phyloP scores from a whole-genome alignment of 306 rosid genomes.

The Clitoria ternatea region DNA sequence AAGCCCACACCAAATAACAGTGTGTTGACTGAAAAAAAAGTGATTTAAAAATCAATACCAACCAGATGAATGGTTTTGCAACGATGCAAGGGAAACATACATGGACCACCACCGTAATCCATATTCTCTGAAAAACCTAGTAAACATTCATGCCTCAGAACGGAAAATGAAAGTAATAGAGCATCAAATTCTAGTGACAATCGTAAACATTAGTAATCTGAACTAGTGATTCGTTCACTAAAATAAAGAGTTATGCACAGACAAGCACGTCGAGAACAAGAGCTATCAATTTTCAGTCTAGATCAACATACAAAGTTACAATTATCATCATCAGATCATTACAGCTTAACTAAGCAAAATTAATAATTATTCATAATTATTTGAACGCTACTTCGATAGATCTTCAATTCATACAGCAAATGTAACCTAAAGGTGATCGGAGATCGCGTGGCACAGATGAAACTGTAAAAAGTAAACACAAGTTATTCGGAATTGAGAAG shows the following conservation, averaged over 20 bases:
- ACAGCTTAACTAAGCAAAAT: neutral
- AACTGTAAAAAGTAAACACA: too few relatives aligned
- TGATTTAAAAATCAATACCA: conserved; percentile 23
- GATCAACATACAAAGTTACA: neutral
- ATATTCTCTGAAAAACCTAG: conserved; percentile 36
- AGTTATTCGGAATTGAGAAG: too few relatives aligned
- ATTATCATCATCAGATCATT: neutral
- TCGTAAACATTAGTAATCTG: neutral
- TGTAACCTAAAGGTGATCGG: neutral
- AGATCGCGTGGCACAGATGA: neutral
- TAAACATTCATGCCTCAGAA: neutral
- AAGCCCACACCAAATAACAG: conserved; percentile 6
- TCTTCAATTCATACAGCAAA: neutral
- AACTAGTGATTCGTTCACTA: neutral
- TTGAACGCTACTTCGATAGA: neutral
- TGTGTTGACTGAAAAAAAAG: conserved; percentile 21
- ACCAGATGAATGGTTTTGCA: conserved; percentile 64
- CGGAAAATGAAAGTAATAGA: neutral
- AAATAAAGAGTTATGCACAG: neutral
- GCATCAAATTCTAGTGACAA: neutral
- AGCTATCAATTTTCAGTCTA: neutral
- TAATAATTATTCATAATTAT: neutral
- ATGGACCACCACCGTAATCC: conserved; percentile 44
- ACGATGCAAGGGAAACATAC: conserved; percentile 46
- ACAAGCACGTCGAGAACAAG: neutral